Conservation (phyloP, 805 yeast species). For the Kazachstania taianensis region DNA sequence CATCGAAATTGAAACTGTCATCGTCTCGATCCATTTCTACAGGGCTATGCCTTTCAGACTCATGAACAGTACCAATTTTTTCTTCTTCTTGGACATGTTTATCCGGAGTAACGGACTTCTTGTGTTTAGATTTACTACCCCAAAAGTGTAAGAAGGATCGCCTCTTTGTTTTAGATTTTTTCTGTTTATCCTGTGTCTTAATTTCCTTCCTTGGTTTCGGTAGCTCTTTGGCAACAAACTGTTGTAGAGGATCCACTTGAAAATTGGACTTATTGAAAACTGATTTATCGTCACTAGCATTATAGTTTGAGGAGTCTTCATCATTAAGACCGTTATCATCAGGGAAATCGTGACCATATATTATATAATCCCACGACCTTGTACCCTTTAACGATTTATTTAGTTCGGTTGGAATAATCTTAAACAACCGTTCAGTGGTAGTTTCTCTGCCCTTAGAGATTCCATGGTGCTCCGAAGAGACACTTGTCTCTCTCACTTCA, state of each 20-base stretch:
- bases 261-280: slow-evolving; percentile 5
- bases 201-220: slow-evolving; percentile 17
- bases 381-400: background rate
- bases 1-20: too few species aligned
- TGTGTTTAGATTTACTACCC: slow-evolving; percentile 10
- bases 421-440: slow-evolving; percentile 12
- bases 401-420: slow-evolving; percentile 5
- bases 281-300: background rate
- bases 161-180: slow-evolving; percentile 13
- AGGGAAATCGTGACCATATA: slow-evolving; percentile 1
- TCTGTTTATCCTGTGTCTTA: slow-evolving; percentile 3
- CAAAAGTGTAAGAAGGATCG: slow-evolving; percentile 22
- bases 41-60: too few species aligned
- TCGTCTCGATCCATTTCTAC: too few species aligned
- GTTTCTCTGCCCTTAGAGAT: slow-evolving; percentile 4
- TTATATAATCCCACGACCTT: slow-evolving; percentile 4
- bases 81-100: too few species aligned
- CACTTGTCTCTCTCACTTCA: background rate
- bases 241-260: slow-evolving; percentile 25
- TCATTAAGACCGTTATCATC: background rate
- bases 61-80: too few species aligned
- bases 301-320: too few species aligned
- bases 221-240: slow-evolving; percentile 21
- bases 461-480: background rate
- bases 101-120: too few species aligned